phyloP scores from a whole-genome alignment of 495 filamentous ascomycete species.

The Immersiella caudata region DNA sequence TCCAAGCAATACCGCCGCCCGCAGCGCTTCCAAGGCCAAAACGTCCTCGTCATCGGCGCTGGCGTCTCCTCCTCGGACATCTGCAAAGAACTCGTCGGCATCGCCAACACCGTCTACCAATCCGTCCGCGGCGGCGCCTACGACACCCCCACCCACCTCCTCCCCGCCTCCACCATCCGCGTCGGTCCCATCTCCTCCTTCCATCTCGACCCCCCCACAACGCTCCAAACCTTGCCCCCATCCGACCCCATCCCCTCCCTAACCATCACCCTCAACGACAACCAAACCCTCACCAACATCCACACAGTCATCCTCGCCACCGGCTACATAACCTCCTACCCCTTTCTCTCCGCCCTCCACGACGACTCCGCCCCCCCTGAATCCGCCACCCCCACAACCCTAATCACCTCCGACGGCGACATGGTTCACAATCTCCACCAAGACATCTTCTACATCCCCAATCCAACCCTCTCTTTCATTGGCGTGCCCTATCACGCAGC shows the following conservation, averaged over 20 bases:
- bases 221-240: constrained; percentile 29
- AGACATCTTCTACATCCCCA: constrained; percentile 69
- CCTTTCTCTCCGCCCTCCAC: constrained; percentile 57
- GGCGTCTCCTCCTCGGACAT: constrained; percentile 65
- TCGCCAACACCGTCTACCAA: constrained; percentile 57
- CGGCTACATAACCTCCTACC: constrained; percentile 64
- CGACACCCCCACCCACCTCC: constrained; percentile 52
- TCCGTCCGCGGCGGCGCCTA: constrained; percentile 60
- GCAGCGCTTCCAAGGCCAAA: constrained; percentile 49
- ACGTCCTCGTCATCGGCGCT: constrained; percentile 62
- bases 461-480: constrained; percentile 64
- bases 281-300: constrained; percentile 51
- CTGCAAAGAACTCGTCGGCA: constrained; percentile 55
- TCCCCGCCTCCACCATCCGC: constrained; percentile 53
- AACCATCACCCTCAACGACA: constrained; percentile 34
- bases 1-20: constrained; percentile 64
- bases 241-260: neutral
- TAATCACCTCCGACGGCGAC: constrained; percentile 63
- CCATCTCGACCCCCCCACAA: neutral
- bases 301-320: constrained; percentile 63
- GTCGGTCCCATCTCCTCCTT: constrained; percentile 49
- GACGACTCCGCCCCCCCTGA: constrained; percentile 32
- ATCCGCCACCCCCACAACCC: constrained; percentile 49
- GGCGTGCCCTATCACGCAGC: constrained; percentile 63
- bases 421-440: constrained; percentile 68